Percentiles rank a stretch among this genome's conserved stretches.
phyloP scores from a whole-genome alignment of 2,329 filamentous ascomycete genomes.

The Penicillium nordicum region DNA sequence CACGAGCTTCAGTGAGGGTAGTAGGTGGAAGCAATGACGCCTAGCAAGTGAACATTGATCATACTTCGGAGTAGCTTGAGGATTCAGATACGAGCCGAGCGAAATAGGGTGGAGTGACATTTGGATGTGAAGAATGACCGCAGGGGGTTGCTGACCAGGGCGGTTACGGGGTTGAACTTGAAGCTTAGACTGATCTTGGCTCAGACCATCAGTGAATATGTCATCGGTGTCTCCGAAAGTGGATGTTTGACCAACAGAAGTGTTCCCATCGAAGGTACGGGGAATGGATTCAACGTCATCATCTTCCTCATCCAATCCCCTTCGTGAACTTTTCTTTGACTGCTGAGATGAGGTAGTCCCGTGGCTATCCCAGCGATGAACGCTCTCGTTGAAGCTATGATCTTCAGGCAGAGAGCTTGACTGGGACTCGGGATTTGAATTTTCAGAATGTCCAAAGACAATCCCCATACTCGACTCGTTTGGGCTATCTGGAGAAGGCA shows the following conservation, averaged over 20 bases:
- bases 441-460: constrained; percentile 41
- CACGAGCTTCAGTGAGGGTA: constrained; percentile 57
- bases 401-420: constrained; percentile 18
- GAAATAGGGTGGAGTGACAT: constrained; percentile 65
- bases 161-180: constrained; percentile 27
- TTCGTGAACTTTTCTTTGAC: constrained; percentile 41
- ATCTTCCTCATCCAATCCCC: constrained; percentile 42
- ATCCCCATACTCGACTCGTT: constrained; percentile 37
- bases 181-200: constrained; percentile 34
- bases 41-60: constrained; percentile 22
- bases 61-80: constrained; percentile 27
- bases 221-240: constrained; percentile 36
- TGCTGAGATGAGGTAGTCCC: constrained; percentile 40
- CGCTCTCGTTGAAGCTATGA: constrained; percentile 19
- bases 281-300: constrained; percentile 51
- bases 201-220: constrained; percentile 43
- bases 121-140: constrained; percentile 61
- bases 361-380: constrained; percentile 31
- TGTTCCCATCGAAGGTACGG: constrained; percentile 35
- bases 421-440: constrained; percentile 22
- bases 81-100: constrained; percentile 56
- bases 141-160: constrained; percentile 28
- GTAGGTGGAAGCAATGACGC: constrained; percentile 61
- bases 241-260: constrained; percentile 31
- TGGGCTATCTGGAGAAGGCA: constrained; percentile 14